Evolutionary conservation across 805 yeast species (phyloP).

Genomic region (Yarrowia yakushimensis): DNA sequence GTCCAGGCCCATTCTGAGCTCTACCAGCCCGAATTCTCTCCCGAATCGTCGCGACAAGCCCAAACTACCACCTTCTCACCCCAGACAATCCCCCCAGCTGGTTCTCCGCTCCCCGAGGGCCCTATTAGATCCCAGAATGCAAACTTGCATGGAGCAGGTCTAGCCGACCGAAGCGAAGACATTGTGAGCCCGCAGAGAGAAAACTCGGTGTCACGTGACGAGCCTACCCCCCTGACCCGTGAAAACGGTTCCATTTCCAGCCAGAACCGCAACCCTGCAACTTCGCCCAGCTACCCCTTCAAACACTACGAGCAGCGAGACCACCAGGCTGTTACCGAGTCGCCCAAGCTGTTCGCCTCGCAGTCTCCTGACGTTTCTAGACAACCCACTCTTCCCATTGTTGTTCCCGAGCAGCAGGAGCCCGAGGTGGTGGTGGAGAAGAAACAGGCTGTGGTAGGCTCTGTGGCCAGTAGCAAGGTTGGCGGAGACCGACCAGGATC

Average conservation of each 20-base stretch:
- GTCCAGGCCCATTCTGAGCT: background rate
- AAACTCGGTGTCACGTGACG: background rate
- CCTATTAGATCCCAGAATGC: background rate
- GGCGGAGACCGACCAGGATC: background rate
- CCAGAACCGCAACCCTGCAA: background rate
- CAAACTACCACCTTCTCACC: background rate
- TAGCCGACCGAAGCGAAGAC: background rate
- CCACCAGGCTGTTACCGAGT: background rate
- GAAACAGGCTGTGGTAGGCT: constrained; percentile 1
- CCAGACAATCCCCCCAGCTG: constrained; percentile 5
- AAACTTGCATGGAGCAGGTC: background rate
- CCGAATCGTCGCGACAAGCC: background rate
- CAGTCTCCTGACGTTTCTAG: constrained; percentile 5
- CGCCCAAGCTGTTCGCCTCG: background rate
- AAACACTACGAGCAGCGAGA: constrained; percentile 6
- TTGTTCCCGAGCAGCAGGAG: constrained; percentile 7
- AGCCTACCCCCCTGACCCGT: background rate
- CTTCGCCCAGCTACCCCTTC: constrained; percentile 10
- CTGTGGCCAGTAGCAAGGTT: background rate
- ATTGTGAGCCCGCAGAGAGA: too few species aligned
- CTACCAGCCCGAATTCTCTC: constrained; percentile 15
- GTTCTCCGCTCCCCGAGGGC: constrained; percentile 1
- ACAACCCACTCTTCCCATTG: constrained; percentile 4
- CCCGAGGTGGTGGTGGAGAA: background rate
- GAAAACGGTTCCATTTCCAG: background rate